Percentiles rank a stretch among this genome's conserved stretches.
These are phyloP conservation scores for Solanum aculeatissimum DNA, from an alignment of 305 asterid genomes.

Conservation along the genomic window DNA sequence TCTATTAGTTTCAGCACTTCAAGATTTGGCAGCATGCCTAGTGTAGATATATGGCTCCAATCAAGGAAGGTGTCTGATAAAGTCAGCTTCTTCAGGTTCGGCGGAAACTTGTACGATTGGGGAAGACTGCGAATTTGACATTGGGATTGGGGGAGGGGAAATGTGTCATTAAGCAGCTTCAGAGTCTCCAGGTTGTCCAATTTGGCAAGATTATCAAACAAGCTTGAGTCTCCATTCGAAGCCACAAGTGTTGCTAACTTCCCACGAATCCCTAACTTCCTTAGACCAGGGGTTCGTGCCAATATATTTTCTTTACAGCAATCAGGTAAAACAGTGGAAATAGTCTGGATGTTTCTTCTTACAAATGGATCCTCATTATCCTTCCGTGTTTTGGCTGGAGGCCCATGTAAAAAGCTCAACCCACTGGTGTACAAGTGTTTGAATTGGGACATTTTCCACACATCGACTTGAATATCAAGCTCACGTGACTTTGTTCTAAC, in stretches of 20 bases:
- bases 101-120: constrained; percentile 16
- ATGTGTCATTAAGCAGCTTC: constrained; percentile 19
- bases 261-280: constrained; percentile 22
- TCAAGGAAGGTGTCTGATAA: constrained; percentile 11
- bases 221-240: background rate
- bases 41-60: constrained; percentile 15
- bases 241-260: background rate
- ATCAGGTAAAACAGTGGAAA: constrained; percentile 10
- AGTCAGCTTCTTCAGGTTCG: constrained; percentile 20
- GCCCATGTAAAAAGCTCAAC: constrained; percentile 9
- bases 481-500: constrained; percentile 6
- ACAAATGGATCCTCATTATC: constrained; percentile 16
- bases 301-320: constrained; percentile 17
- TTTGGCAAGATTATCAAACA: constrained; percentile 17
- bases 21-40: constrained; percentile 17
- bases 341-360: constrained; percentile 15
- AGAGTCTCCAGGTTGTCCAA: constrained; percentile 18
- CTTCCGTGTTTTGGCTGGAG: constrained; percentile 14
- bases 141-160: constrained; percentile 10
- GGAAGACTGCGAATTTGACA: constrained; percentile 3
- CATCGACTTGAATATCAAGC: constrained; percentile 9
- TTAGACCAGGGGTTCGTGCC: constrained; percentile 19
- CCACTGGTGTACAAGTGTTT: constrained; percentile 20
- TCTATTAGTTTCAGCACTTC: constrained; percentile 18
- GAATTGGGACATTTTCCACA: constrained; percentile 22